phyloP scores from a whole-genome alignment of 179 eudicot species.

The Patellifolia procumbens region DNA sequence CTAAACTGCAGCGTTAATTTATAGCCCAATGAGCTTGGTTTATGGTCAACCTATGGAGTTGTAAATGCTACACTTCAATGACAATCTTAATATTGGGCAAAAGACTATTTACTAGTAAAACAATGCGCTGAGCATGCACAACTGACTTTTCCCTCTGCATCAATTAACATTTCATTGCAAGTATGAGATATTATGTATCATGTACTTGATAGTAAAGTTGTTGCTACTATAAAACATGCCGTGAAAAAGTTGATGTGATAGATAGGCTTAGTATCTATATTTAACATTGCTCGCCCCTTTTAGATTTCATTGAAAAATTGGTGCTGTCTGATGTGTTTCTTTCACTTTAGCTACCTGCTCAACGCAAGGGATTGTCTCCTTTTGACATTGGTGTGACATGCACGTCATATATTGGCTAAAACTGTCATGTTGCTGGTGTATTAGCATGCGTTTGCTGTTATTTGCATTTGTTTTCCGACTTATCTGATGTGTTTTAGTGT shows the following conservation, averaged over 20 bases:
- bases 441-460: background rate
- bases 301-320: background rate
- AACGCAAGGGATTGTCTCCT: background rate
- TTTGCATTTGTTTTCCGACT: background rate
- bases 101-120: no score
- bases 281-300: background rate
- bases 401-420: background rate
- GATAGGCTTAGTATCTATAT: background rate
- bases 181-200: background rate
- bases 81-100: no score
- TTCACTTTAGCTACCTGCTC: background rate
- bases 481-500: constrained; percentile 8
- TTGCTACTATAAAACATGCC: background rate
- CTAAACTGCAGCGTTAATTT: no score
- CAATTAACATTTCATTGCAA: background rate
- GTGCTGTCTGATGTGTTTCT: background rate
- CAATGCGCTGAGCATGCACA: no score
- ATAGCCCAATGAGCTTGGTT: background rate
- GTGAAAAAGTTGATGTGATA: background rate
- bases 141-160: background rate
- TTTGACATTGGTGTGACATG: background rate
- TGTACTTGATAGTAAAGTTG: background rate
- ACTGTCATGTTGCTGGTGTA: background rate
- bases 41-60: no score
- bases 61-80: no score